Evolutionary conservation across 805 yeast genomes (phyloP), one percentile per base, ranked within the genome.

Genomic region (Pichia exigua): DNA sequence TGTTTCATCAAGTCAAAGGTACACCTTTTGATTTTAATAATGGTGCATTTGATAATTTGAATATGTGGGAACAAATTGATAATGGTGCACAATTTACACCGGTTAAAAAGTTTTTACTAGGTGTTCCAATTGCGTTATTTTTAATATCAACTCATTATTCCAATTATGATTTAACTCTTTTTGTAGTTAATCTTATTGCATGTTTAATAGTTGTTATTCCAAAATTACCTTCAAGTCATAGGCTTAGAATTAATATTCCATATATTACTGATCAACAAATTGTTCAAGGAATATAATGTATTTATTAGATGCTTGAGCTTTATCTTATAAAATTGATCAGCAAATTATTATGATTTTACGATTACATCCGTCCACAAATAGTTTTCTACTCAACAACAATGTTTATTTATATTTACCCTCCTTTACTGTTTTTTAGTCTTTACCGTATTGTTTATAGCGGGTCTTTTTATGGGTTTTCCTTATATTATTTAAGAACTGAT

Each of bases 61-160:
- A 97, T 22, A 89, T 92, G 97, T 92, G 99, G 99, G 99, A 92
- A 69, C 99, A 92, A 69, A 84, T 85, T 53, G 73, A 69, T 56
- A 68, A 91, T 62, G 99, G 98, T 53, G 97, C 90, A 64, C 95
- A 90, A 68, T 92, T 91, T 67, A 94, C 99, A 0, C 99, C 99
- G 13, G 83, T 96, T 40, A 91, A 94, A 74, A 92, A 92, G 69
- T 92, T 90, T 64, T 73, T 92, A 58, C 79, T 92, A 72, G 82
- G 87, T 47, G 97, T 94, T n/a, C 99, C 99, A 27, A 87, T 94
- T 57, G 83, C 81, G 9, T 74, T 94, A 62, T 92, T 92, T 61
- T 74, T 92, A 58, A 75, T 89, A 35, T 82, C 94, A 48, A 91
- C 97, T 1, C 98, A 92, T 67, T 94, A 91, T 67, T 80, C 95